Evolutionary conservation across 176 grass and related monocot species (phyloP), one percentile per base, ranked within the genome.

Genomic region (Dendrocalamus sinicus): DNA sequence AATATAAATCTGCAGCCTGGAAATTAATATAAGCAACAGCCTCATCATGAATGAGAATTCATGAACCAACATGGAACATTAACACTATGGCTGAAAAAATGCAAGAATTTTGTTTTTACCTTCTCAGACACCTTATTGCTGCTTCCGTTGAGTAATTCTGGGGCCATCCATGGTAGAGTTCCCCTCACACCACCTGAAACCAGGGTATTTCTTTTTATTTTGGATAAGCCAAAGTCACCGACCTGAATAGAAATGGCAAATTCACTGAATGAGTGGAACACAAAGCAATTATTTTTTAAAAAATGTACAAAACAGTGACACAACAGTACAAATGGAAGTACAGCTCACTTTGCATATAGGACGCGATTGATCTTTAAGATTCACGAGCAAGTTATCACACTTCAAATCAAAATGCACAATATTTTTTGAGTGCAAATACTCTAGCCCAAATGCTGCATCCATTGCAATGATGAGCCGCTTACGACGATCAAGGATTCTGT

Each of bases 371-470:
- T 97, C 94, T 92, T 97, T 97, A 85, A 97, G 94, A 76, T 97
- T 97, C 74, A 97, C 94, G 5, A 97, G 94, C 75, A 97, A 88
- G 76, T 97, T 97, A 86, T 97, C 94, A 74, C 94, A 97, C 62
- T 97, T 97, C 83, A 97, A 80, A 92, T 97, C 94, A 84, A 97
- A 97, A 79, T 97, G 94, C 58, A 97, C 94, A 47, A 97, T 97
- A 73, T 97, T 94, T 91, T 97, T 97, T 0, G 94, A 97, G 85
- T 97, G 94, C 86, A 97, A 85, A 87, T 97, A 97, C 91, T 97
- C 94, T 80, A 97, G 77, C 52, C 94, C 94, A 90, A 97, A 97
- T 70, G 94, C 94, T 83, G 94, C 90, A 89, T 97, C 94, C 90
- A 92, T 97, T 72, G 94, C 94, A 75, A 97, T 97, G 73, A 97